Evolutionary conservation across 768 basidiomycete genomes (phyloP), one percentile per base, ranked within the genome.

Genomic region (Collybia sp.): DNA sequence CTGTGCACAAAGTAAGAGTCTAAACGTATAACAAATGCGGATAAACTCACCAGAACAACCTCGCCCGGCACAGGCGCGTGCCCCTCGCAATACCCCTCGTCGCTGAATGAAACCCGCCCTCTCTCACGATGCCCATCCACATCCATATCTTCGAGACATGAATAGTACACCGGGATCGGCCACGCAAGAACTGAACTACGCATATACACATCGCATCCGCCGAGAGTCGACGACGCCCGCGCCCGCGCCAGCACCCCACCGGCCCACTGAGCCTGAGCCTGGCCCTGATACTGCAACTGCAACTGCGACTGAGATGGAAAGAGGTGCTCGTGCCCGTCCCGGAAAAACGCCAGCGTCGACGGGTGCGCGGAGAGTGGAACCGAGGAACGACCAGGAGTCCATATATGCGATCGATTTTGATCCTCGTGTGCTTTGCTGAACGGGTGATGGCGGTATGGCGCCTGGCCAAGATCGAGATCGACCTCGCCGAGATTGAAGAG

Each of bases 201-300:
- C 33, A 65, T 45, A 50, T 67, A 71, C 10, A 69, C 65, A 44
- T 69, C 68, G 12, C 65, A 50, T 0, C 65, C 67, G 13, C 63
- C 66, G n/a, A 68, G 45, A 1, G 68, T 67, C 2, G 69, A 71
- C 6, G 69, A 71, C 2, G 67, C 65, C 33, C 61, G 67, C 4
- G 67, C 66, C 20, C 34, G 36, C 6, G 41, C 39, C 18, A 44
- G 35, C 52, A 20, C 35, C 53, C 49, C 49, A 35, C 47, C 34
- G 15, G 40, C 37, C 12, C 40, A 44, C 5, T 40, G 49, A 1
- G 51, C n/a, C n/a, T n/a, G n/a, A n/a, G n/a, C n/a, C n/a, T n/a
- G n/a, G n/a, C n/a, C n/a, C n/a, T n/a, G n/a, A n/a, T n/a, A n/a
- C n/a, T n/a, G n/a, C n/a, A n/a, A n/a, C n/a, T n/a, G n/a, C n/a